phyloP scores from a whole-genome alignment of 148 eudicot species.

The Nepenthes gracilis region DNA sequence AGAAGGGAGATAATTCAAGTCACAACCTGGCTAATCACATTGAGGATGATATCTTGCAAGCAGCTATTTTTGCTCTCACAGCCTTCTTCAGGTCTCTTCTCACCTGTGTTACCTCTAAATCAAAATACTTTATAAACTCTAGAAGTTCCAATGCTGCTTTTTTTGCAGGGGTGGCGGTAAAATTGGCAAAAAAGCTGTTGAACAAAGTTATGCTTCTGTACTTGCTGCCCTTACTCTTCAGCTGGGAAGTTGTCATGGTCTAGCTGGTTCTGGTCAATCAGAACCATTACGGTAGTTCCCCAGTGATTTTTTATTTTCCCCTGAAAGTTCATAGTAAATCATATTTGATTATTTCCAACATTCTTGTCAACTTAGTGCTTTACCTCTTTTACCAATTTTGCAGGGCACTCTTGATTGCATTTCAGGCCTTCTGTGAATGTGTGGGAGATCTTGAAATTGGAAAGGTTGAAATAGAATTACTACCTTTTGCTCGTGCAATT shows the following conservation, averaged over 20 bases:
- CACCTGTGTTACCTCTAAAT: slow-evolving; percentile 1
- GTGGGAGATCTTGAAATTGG: slow-evolving; percentile 99
- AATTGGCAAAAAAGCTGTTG: slow-evolving; percentile 86
- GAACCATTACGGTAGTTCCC: slow-evolving; percentile 64
- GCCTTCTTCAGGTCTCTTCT: slow-evolving; percentile 76
- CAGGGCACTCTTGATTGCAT: slow-evolving; percentile 79
- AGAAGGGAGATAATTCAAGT: slow-evolving; percentile 53
- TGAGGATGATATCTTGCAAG: slow-evolving; percentile 60
- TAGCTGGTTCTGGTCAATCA: slow-evolving; percentile 65
- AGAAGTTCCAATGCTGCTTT: neutral
- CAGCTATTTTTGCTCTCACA: slow-evolving; percentile 80
- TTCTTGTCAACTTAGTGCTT: slow-evolving; percentile 2
- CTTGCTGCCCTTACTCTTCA: slow-evolving; percentile 81
- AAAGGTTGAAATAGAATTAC: slow-evolving; percentile 38
- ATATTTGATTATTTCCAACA: slow-evolving; percentile 2
- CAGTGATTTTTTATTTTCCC: neutral
- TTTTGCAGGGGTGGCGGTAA: slow-evolving; percentile 89
- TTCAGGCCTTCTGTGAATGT: slow-evolving; percentile 97
- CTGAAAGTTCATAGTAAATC: neutral
- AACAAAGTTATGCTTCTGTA: slow-evolving; percentile 80
- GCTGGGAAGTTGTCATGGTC: slow-evolving; percentile 83
- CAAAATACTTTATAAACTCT: neutral
- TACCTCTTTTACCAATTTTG: slow-evolving; percentile 10
- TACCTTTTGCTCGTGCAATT: neutral
- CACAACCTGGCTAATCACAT: slow-evolving; percentile 19